Evolutionary conservation across 2,329 filamentous ascomycete species (phyloP).

Genomic region (Sporothrix protearum): DNA sequence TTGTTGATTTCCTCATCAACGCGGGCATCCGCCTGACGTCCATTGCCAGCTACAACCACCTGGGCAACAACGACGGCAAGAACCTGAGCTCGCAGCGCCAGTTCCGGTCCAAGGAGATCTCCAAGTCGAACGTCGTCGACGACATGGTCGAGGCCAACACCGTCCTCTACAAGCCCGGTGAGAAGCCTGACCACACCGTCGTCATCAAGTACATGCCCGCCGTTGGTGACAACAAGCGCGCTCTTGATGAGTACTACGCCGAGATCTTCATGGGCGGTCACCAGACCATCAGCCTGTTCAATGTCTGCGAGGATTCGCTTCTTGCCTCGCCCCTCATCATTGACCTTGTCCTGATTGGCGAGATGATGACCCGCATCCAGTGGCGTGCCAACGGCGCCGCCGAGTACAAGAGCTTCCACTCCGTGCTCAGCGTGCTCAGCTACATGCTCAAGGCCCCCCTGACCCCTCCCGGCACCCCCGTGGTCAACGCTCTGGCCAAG

Average conservation of each 20-base stretch:
- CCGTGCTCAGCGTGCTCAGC: constrained; percentile 91
- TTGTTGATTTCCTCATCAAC: constrained; percentile 97
- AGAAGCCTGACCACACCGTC: constrained; percentile 96
- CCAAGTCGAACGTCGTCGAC: constrained; percentile 98
- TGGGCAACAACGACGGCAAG: constrained; percentile 99
- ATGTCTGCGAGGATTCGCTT: constrained; percentile 97
- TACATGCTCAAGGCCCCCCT: constrained; percentile 98
- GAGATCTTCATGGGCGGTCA: constrained; percentile 99
- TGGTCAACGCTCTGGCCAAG: constrained; percentile 93
- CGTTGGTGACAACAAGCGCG: constrained; percentile 98
- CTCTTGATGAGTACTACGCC: constrained; percentile 97
- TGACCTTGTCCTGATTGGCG: constrained; percentile 84
- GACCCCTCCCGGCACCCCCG: constrained; percentile 89
- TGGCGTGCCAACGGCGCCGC: constrained; percentile 66
- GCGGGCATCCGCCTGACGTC: constrained; percentile 98
- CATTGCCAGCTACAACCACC: constrained; percentile 98
- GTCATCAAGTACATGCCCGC: constrained; percentile 99
- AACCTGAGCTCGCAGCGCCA: constrained; percentile 96
- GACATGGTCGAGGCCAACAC: constrained; percentile 98
- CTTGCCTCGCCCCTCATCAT: constrained; percentile 96
- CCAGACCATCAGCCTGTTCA: constrained; percentile 97
- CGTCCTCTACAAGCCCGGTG: constrained; percentile 83
- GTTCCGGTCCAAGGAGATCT: constrained; percentile 99
- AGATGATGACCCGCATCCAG: constrained; percentile 98
- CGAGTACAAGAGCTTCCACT: constrained; percentile 93